Evolutionary conservation across 1,139 yeast species (phyloP), one percentile per base, ranked within the genome.

Genomic region (Suhomyces wounanorum): DNA sequence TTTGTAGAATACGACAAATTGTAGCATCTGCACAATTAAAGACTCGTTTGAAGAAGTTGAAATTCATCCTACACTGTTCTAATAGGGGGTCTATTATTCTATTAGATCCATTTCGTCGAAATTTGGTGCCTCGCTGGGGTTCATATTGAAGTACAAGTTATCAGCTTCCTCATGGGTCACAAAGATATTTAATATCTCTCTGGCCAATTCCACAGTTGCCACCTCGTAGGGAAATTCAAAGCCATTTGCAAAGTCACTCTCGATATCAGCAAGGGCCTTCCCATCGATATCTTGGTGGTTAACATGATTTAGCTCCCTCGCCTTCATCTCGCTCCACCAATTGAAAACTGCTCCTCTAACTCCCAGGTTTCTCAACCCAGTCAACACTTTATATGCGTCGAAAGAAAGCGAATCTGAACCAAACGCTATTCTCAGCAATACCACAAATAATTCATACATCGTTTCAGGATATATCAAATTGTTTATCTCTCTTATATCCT

Each of bases 101-200:
- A 51, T 38, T 23, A 56, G 53, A 46, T 61, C 68, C 71, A 66
- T 67, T 43, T 66, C 70, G 49, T 64, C 68, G 45, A 61, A 61
- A n/a, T 52, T 55, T 10, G 50, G 53, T 16, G 54, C 60, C 36
- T 59, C 66, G 52, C 73, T 78, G 49, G 73, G 66, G 53, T 83
- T 82, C 81, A 87, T 84, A 51, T 87, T 83, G 52, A 79, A 72
- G 64, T 83, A 89, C 52, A 89, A 70, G 50, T 84, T 82, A 64
- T 89, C 96, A 0, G 91, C 91, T 59, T 89, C 96, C 56, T 88
- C 90, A 60, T 85, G 85, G 10, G 90, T 87, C 9, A 85, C 81
- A 54, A 85, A 82, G 40, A 78, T 77, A 50, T 87, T 91, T 51
- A 90, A 70, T 21, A 90, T 79, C 57, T 85, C 90, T 57, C 91